phyloP scores from a whole-genome alignment of 1,139 yeast species.

The Pichia sp. region DNA sequence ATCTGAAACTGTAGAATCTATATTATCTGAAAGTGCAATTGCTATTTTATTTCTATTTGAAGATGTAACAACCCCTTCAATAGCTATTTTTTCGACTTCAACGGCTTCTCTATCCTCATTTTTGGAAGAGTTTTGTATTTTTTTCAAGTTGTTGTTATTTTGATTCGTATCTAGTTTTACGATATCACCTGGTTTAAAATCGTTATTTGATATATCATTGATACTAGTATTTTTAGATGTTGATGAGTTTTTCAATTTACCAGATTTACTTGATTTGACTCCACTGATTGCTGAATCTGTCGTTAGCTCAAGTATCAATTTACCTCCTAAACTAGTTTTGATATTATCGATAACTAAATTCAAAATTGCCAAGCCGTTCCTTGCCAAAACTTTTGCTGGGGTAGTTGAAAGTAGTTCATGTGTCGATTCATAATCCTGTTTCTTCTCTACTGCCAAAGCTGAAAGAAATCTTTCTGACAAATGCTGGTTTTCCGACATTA shows the following conservation, averaged over 20 bases:
- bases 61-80: slow-evolving; percentile 59
- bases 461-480: slow-evolving; percentile 40
- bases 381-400: slow-evolving; percentile 59
- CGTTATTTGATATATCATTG: slow-evolving; percentile 17
- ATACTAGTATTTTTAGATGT: slow-evolving; percentile 47
- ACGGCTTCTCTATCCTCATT: slow-evolving; percentile 22
- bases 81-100: slow-evolving; percentile 26
- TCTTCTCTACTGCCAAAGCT: slow-evolving; percentile 51
- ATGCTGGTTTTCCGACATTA: slow-evolving; percentile 10
- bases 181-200: slow-evolving; percentile 72
- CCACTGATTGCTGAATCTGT: slow-evolving; percentile 38
- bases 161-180: slow-evolving; percentile 40
- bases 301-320: slow-evolving; percentile 57
- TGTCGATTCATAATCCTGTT: slow-evolving; percentile 52
- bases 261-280: slow-evolving; percentile 2
- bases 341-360: slow-evolving; percentile 55
- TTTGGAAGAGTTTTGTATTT: slow-evolving; percentile 27
- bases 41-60: slow-evolving; percentile 39
- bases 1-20: slow-evolving; percentile 23
- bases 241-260: slow-evolving; percentile 3
- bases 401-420: slow-evolving; percentile 41
- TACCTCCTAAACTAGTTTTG: slow-evolving; percentile 77
- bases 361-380: slow-evolving; percentile 66
- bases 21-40: slow-evolving; percentile 47
- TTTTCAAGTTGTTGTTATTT: slow-evolving; percentile 15